Conservation (phyloP, 1,139 yeast genomes). For the Saccharomycopsis hybrid region DNA sequence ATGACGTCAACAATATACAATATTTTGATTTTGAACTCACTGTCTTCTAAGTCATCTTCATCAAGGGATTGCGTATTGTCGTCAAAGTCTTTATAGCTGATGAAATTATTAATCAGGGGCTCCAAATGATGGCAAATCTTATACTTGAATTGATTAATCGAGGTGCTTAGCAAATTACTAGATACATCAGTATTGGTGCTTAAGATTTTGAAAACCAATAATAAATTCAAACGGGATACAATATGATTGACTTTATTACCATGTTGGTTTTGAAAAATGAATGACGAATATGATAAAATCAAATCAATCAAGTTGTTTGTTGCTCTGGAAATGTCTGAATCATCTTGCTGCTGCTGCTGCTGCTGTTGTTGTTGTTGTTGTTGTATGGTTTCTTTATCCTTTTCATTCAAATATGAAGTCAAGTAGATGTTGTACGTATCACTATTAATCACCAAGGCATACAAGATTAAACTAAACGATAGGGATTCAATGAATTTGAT, state of each 20-base stretch:
- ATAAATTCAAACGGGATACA: constrained; percentile 16
- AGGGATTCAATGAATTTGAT: constrained; percentile 17
- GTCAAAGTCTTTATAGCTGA: constrained; percentile 6
- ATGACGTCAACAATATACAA: constrained; percentile 17
- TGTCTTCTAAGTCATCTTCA: constrained; percentile 14
- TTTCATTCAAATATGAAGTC: not conserved
- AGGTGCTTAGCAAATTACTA: constrained; percentile 10
- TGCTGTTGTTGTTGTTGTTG: no score
- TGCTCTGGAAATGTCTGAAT: no score
- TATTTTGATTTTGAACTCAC: constrained; percentile 12
- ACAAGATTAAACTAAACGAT: constrained; percentile 14
- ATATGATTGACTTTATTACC: constrained; percentile 14
- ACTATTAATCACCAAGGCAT: constrained; percentile 13
- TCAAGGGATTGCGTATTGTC: constrained; percentile 3
- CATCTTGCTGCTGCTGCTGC: no score
- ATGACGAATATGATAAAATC: constrained; percentile 17
- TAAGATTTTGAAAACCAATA: constrained; percentile 11
- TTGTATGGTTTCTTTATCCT: not conserved
- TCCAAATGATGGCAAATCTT: constrained; percentile 20
- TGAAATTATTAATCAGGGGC: constrained; percentile 15
- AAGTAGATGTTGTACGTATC: constrained; percentile 7
- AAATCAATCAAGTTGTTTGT: constrained; percentile 13
- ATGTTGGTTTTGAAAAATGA: constrained; percentile 20
- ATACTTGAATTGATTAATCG: constrained; percentile 17
- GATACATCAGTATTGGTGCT: not conserved